Conservation (phyloP, 1,284 basidiomycete species). For the Jaminaea rosea region DNA sequence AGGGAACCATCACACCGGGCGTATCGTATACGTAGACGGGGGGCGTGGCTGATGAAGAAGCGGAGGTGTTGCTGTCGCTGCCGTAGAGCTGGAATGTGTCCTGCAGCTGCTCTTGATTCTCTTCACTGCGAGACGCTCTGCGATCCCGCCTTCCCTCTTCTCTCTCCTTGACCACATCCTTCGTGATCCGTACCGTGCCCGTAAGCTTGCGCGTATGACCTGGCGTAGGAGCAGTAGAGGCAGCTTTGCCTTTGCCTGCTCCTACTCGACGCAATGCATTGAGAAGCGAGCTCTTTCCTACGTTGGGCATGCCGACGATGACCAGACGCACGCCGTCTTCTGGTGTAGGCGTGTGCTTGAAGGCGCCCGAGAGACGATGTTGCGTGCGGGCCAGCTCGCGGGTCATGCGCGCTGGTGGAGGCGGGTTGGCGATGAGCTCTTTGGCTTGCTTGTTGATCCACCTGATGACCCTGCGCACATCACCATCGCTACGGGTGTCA, state of each 20-base stretch:
- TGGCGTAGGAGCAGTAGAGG: slow-evolving; percentile 78
- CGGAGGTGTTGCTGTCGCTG: too few relatives aligned
- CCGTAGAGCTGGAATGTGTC: slow-evolving; percentile 1
- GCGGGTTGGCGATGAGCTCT: neutral
- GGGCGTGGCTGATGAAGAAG: too few relatives aligned
- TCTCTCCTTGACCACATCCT: slow-evolving; percentile 11
- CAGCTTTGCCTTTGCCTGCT: slow-evolving; percentile 71
- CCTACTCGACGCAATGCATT: slow-evolving; percentile 85
- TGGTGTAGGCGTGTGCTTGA: slow-evolving; percentile 37
- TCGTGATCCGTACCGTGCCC: slow-evolving; percentile 41
- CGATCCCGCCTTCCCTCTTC: too few relatives aligned
- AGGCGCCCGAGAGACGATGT: slow-evolving; percentile 36
- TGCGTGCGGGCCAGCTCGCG: neutral
- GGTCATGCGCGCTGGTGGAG: neutral
- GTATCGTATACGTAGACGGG: slow-evolving; percentile 89
- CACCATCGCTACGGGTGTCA: slow-evolving; percentile 50
- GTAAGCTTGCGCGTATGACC: slow-evolving; percentile 43
- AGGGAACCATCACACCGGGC: slow-evolving; percentile 94
- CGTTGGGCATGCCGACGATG: slow-evolving; percentile 82
- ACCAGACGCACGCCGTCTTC: slow-evolving; percentile 41
- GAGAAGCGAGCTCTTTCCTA: slow-evolving; percentile 88
- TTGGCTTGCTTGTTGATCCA: slow-evolving; percentile 38
- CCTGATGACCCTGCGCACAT: slow-evolving; percentile 50
- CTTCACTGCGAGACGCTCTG: neutral
- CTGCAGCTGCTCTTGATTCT: neutral